Conservation (phyloP, 2,329 filamentous ascomycete genomes). For the Xylariaceae sp. region DNA sequence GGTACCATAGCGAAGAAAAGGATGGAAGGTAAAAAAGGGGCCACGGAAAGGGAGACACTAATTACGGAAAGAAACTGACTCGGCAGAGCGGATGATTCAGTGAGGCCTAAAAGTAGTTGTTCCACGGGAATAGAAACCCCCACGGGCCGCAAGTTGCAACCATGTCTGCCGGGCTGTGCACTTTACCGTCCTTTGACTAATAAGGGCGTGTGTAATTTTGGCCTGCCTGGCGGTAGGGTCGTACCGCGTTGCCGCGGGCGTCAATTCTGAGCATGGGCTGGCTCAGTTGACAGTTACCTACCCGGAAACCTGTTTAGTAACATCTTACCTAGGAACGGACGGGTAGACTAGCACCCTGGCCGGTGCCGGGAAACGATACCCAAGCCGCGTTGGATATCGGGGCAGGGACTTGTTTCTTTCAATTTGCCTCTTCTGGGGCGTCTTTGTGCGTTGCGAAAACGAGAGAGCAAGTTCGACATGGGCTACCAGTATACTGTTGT, state of each 20-base stretch:
- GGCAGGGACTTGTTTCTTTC: too few relatives aligned
- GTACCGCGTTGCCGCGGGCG: constrained; percentile 2
- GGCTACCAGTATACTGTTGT: too few relatives aligned
- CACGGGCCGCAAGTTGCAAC: background rate
- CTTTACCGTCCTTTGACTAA: constrained; percentile 4
- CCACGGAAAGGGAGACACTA: background rate
- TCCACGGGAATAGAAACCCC: background rate
- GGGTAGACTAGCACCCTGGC: background rate
- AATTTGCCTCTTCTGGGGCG: too few relatives aligned
- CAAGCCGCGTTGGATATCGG: background rate
- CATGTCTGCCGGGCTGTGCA: background rate
- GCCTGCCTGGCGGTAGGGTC: background rate
- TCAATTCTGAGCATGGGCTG: background rate
- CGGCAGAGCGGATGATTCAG: constrained; percentile 8
- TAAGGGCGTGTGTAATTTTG: background rate
- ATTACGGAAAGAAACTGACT: constrained; percentile 1
- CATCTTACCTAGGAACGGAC: background rate
- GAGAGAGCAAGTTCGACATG: too few relatives aligned
- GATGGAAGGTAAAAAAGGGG: background rate
- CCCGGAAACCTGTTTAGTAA: constrained; percentile 6
- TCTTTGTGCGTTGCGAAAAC: too few relatives aligned
- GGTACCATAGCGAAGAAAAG: background rate
- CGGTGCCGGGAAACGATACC: background rate
- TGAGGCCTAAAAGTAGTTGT: background rate
- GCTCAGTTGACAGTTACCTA: too few relatives aligned